phyloP scores from a whole-genome alignment of 805 yeast genomes.

The Candida ipomoeae region DNA sequence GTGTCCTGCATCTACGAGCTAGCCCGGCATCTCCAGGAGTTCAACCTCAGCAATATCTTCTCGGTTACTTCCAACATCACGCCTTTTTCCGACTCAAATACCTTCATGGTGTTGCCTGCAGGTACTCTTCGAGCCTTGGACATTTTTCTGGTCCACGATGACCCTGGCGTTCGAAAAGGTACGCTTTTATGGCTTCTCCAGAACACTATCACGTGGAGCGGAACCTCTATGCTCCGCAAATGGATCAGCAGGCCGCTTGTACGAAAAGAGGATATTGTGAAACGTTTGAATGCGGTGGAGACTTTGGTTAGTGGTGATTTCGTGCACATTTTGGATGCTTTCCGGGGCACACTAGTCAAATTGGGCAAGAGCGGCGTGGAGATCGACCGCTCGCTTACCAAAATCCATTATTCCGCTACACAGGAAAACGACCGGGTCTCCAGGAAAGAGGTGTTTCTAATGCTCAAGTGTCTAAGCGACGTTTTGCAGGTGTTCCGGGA shows the following conservation, averaged over 20 bases:
- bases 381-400: slow-evolving; percentile 52
- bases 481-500: slow-evolving; percentile 23
- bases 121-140: slow-evolving; percentile 71
- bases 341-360: slow-evolving; percentile 23
- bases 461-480: slow-evolving; percentile 44
- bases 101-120: slow-evolving; percentile 56
- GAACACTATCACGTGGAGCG: slow-evolving; percentile 76
- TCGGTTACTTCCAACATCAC: slow-evolving; percentile 46
- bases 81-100: slow-evolving; percentile 45
- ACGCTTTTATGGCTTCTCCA: slow-evolving; percentile 77
- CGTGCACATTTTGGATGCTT: slow-evolving; percentile 32
- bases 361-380: slow-evolving; percentile 44
- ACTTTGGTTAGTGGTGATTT: slow-evolving; percentile 24
- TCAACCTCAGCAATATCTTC: slow-evolving; percentile 56
- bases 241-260: slow-evolving; percentile 79
- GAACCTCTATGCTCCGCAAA: slow-evolving; percentile 56
- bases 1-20: slow-evolving; percentile 44
- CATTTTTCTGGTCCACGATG: slow-evolving; percentile 63
- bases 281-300: slow-evolving; percentile 56
- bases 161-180: slow-evolving; percentile 50
- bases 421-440: slow-evolving; percentile 36
- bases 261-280: slow-evolving; percentile 48
- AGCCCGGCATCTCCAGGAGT: slow-evolving; percentile 56
- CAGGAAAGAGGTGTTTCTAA: slow-evolving; percentile 55
- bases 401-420: slow-evolving; percentile 53